Conservation (phyloP, 371 early-diverging fungal genomes). For the Mortierella sp. region DNA sequence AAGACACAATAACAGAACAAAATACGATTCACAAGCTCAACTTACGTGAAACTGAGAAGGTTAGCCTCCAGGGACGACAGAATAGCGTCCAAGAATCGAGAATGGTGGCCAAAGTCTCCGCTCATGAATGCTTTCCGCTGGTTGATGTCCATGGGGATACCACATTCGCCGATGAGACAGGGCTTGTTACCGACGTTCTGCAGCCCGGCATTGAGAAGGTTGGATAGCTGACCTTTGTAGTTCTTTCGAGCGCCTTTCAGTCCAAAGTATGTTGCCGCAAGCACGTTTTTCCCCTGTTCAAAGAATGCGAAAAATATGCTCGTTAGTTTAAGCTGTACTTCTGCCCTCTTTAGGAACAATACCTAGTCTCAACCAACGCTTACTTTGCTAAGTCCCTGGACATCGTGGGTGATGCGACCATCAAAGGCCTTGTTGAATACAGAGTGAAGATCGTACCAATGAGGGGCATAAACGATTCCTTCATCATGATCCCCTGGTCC, state of each 20-base stretch:
- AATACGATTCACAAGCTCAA: background rate
- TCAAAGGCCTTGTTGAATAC: constrained; percentile 85
- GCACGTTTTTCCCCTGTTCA: constrained; percentile 75
- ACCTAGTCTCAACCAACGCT: background rate
- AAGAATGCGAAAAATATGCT: background rate
- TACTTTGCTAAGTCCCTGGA: constrained; percentile 79
- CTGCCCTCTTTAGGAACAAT: too few relatives aligned
- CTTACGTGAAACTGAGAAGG: constrained; percentile 81
- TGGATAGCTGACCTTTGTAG: constrained; percentile 80
- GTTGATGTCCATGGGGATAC: constrained; percentile 92
- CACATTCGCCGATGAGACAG: constrained; percentile 83
- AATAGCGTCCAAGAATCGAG: constrained; percentile 81
- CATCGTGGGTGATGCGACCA: constrained; percentile 83
- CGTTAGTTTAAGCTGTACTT: background rate
- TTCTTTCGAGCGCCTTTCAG: constrained; percentile 80
- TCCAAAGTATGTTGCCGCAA: constrained; percentile 87
- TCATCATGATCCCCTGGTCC: constrained; percentile 67
- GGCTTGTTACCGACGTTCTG: constrained; percentile 78
- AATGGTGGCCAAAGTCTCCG: constrained; percentile 79
- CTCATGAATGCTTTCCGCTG: constrained; percentile 74
- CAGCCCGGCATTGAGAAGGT: constrained; percentile 74
- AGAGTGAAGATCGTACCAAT: constrained; percentile 88
- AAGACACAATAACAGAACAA: too few relatives aligned
- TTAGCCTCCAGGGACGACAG: constrained; percentile 82
- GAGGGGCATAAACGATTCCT: constrained; percentile 82